Percentiles rank a stretch among this genome's conserved stretches.
These are phyloP conservation scores for Globisporangium lucens DNA, from an alignment of 352 stramenopile species.

Conservation along the genomic window DNA sequence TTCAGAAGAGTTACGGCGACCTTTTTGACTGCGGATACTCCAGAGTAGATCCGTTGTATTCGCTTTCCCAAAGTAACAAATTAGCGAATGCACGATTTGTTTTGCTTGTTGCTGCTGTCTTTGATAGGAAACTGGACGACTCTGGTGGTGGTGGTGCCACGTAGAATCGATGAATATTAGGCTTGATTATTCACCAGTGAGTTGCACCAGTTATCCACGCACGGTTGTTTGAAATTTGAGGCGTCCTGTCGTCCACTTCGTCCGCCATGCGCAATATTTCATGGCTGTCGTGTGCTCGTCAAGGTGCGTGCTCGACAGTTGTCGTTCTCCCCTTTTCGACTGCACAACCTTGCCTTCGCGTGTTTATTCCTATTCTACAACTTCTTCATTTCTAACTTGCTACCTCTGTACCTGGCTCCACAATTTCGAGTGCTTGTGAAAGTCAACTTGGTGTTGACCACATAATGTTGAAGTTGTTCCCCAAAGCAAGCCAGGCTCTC, in stretches of 20 bases:
- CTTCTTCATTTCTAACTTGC: too few species aligned
- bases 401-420: too few species aligned
- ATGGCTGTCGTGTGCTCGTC: background rate
- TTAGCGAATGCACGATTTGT: background rate
- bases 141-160: background rate
- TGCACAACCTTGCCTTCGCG: background rate
- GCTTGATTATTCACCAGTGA: background rate
- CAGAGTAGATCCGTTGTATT: too few species aligned
- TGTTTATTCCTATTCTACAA: background rate
- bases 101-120: background rate
- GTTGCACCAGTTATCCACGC: background rate
- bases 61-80: background rate
- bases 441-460: background rate
- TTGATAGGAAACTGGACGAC: background rate
- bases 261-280: background rate
- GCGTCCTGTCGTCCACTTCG: background rate
- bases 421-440: too few species aligned
- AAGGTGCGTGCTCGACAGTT: background rate
- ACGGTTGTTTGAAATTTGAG: background rate
- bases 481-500: too few species aligned
- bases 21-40: background rate
- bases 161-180: background rate
- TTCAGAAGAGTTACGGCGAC: background rate
- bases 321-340: background rate
- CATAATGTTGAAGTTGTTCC: background rate